Evolutionary conservation across 257 asterid genomes (phyloP), one percentile per base, ranked within the genome.

Genomic region (Capsicum pubescens): DNA sequence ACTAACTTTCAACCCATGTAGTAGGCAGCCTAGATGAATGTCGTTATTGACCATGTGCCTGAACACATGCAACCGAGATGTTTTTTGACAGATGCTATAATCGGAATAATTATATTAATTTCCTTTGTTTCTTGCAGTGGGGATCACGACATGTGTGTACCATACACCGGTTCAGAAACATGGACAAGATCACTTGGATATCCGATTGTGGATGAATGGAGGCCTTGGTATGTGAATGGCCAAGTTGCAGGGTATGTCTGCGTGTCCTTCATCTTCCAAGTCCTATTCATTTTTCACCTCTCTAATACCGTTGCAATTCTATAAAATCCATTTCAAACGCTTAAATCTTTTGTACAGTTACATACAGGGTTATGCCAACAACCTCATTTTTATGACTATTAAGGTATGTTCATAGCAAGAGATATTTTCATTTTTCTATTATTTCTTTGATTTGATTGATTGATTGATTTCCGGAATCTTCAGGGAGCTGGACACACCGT

Each of bases 71-170:
- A 46, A 69, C 79, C 12, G 16, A 48, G 59, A 72, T 72, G 3
- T 19, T 48, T 48, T 54, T 76, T 26, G 19, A 39, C 44, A 39
- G 44, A 76, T 76, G 26, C 48, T 76, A 76, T 26, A 76, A 52
- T 5, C 61, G 3, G 46, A 76, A 13, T 9, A 0, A 17, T 6
- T 82, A 14, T 71, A 2, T 42, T 50, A 16, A n/a, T 69, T 46
- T 52, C 50, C 55, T 68, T 39, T 61, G 61, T 70, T 84, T 68
- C 0, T 87, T 35, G 83, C 97, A 96, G 98, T 46, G 98, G 99
- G 54, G 99, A 96, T 90, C 99, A 96, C 84, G 99, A 94, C 87
- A 91, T 96, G 98, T 96, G 99, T 85, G 98, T 96, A 39, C 99
- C 99, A 9, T 94, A 21, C 71, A 96, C 95, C n/a, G 99, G 99